phyloP scores from a whole-genome alignment of 2,329 filamentous ascomycete species.

The Fusarium graminum region DNA sequence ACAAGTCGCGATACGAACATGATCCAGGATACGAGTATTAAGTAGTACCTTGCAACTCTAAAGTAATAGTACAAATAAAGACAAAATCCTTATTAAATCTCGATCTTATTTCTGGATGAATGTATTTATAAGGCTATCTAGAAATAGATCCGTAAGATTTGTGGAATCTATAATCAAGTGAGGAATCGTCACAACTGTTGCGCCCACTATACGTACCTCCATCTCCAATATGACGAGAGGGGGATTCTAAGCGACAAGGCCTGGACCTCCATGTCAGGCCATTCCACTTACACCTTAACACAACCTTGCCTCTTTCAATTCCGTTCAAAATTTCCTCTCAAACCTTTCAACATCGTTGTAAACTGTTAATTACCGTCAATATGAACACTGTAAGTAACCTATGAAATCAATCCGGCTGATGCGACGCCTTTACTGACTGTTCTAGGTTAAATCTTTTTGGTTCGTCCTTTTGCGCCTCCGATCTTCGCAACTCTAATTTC shows the following conservation, averaged over 20 bases:
- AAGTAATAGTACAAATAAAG: too few relatives aligned
- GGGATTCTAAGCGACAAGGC: constrained; percentile 43
- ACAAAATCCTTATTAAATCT: too few relatives aligned
- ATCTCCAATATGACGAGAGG: constrained; percentile 5
- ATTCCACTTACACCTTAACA: constrained; percentile 48
- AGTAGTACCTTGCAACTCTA: too few relatives aligned
- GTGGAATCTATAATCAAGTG: too few relatives aligned
- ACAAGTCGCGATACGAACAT: too few relatives aligned
- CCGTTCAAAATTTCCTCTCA: constrained; percentile 27
- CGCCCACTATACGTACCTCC: constrained; percentile 39
- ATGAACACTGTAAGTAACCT: constrained; percentile 68
- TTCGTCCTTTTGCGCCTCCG: constrained; percentile 53
- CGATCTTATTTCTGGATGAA: too few relatives aligned
- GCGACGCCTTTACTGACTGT: constrained; percentile 42
- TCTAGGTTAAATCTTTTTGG: constrained; percentile 75
- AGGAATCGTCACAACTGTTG: neutral
- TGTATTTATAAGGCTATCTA: too few relatives aligned
- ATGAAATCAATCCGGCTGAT: neutral
- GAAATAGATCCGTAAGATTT: too few relatives aligned
- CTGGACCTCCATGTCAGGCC: constrained; percentile 48
- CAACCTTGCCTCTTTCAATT: constrained; percentile 44
- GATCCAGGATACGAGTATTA: too few relatives aligned
- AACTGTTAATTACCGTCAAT: constrained; percentile 38
- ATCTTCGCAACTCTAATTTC: constrained; percentile 13
- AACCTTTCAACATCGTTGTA: constrained; percentile 13